phyloP scores from a whole-genome alignment of 192 early-diverging fungal genomes.

The Entomortierella chlamydospora region DNA sequence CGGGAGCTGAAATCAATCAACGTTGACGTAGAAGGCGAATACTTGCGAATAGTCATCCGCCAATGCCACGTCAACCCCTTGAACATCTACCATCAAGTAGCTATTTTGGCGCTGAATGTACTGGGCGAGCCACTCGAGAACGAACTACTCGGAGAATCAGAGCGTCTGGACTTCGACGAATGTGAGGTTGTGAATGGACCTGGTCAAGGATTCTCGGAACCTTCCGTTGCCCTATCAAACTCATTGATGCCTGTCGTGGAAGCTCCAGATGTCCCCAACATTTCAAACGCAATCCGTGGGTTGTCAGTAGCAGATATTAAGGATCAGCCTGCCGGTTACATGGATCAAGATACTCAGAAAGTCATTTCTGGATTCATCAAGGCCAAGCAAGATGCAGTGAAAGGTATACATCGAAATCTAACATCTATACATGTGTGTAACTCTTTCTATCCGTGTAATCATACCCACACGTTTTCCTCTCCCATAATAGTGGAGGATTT shows the following conservation, averaged over 20 bases:
- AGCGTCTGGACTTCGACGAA: slow-evolving; percentile 40
- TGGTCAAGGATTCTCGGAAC: slow-evolving; percentile 40
- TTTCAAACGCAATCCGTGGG: slow-evolving; percentile 19
- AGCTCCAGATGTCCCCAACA: slow-evolving; percentile 6
- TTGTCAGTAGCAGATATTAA: slow-evolving; percentile 36
- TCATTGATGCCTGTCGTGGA: slow-evolving; percentile 9
- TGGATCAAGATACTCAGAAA: slow-evolving; percentile 35
- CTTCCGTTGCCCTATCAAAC: slow-evolving; percentile 6
- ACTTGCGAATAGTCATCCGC: slow-evolving; percentile 73
- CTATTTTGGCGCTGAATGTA: slow-evolving; percentile 71
- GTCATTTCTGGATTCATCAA: slow-evolving; percentile 29
- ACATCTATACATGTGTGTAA: neutral
- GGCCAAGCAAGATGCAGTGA: slow-evolving; percentile 47
- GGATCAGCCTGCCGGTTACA: slow-evolving; percentile 20
- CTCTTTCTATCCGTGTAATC: neutral
- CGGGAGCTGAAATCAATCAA: slow-evolving; percentile 84
- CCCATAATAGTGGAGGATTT: slow-evolving; percentile 67
- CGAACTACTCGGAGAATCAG: slow-evolving; percentile 36
- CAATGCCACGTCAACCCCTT: slow-evolving; percentile 77
- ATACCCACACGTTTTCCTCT: no score
- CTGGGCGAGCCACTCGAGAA: slow-evolving; percentile 64
- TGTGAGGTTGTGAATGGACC: slow-evolving; percentile 50
- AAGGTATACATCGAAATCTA: slow-evolving; percentile 12
- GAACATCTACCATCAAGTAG: slow-evolving; percentile 81
- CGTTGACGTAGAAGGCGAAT: slow-evolving; percentile 74